Evolutionary conservation across 1,284 basidiomycete species (phyloP).

Genomic region (Apiotrichum domesticum): DNA sequence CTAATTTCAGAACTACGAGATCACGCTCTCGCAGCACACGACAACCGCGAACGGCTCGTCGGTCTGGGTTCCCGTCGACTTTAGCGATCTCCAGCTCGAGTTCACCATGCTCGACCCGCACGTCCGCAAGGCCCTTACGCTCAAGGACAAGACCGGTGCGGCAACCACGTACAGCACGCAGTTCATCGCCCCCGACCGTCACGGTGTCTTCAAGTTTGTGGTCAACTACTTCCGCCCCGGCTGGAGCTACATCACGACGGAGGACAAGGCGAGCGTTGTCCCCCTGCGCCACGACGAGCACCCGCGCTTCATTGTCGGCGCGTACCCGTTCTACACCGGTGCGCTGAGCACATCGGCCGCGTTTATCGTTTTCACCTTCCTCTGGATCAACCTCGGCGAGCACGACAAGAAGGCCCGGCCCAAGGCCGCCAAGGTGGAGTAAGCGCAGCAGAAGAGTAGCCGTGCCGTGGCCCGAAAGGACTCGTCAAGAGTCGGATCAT

Average conservation of each 20-base stretch:
- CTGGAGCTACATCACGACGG: conserved; percentile 63
- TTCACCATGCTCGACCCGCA: conserved; percentile 98
- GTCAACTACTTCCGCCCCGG: conserved; percentile 83
- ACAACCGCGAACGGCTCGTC: conserved; percentile 30
- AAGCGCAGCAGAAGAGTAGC: conserved; percentile 1
- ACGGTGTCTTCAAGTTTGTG: conserved; percentile 96
- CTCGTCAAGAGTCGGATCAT: too few species aligned
- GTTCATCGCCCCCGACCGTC: conserved; percentile 85
- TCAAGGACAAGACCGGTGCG: conserved; percentile 38
- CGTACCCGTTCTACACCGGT: conserved; percentile 90
- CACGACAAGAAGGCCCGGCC: conserved; percentile 39
- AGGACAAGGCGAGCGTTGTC: conserved; percentile 76
- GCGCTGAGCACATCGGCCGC: conserved; percentile 77
- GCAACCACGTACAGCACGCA: conserved; percentile 59
- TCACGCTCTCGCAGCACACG: conserved; percentile 50
- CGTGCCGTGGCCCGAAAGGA: background rate
- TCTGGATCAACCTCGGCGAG: conserved; percentile 71
- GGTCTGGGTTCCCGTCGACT: conserved; percentile 65
- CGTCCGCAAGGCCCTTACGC: conserved; percentile 64
- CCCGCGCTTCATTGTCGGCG: conserved; percentile 84
- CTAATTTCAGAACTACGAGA: conserved; percentile 59
- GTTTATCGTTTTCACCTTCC: conserved; percentile 72
- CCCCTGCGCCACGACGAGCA: conserved; percentile 93
- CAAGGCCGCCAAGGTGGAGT: conserved; percentile 33
- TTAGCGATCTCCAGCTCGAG: conserved; percentile 77